Base-by-base conservation (phyloP, 1,139 yeast genomes). In the Pichia sp. region DNA sequence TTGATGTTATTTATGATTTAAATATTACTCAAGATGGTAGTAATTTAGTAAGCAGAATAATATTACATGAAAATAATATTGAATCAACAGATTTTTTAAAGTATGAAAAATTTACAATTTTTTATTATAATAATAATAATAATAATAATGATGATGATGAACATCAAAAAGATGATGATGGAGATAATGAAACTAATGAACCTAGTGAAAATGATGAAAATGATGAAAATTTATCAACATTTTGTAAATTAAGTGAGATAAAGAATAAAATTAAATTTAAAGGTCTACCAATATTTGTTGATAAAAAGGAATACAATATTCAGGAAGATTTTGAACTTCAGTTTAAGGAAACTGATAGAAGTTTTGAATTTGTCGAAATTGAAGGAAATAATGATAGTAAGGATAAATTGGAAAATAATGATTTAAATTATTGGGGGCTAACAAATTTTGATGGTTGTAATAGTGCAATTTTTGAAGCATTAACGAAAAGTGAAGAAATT, bases 391-490 rank as follows among this genome's bases (percentile, higher is more conserved):
- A 33, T 26, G 30, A 32, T 28, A 11, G 7, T 2, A 33, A 39
- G 18, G 38, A 10, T 36, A 38, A 31, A 41, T 45, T 10, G n/a
- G 49, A 40, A 2, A 50, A 50, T 40, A 48, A 53, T 3, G 59
- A 57, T 39, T 48, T 52, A 38, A 58, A 60, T 36, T 56, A 58
- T 40, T 79, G 83, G 81, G 83, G 83, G 9, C 76, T 76, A 56
- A 72, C 77, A 26, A 73, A 72, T 54, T 59, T 78, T 39, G 74
- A 74, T 56, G 78, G 79, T 2, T 68, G 66, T 52, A 62, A 68
- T 29, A 60, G 72, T 36, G 71, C 76, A 51, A 72, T 79, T n/a
- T 74, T 76, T 68, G 85, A 80, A 55, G 78, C 78, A 10, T 62
- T 78, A 39, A 71, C 73, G 48, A 71, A 69, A 45, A 72, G 65